Base-by-base conservation (phyloP, 495 filamentous ascomycete species). In the Durotheca rogersii region DNA sequence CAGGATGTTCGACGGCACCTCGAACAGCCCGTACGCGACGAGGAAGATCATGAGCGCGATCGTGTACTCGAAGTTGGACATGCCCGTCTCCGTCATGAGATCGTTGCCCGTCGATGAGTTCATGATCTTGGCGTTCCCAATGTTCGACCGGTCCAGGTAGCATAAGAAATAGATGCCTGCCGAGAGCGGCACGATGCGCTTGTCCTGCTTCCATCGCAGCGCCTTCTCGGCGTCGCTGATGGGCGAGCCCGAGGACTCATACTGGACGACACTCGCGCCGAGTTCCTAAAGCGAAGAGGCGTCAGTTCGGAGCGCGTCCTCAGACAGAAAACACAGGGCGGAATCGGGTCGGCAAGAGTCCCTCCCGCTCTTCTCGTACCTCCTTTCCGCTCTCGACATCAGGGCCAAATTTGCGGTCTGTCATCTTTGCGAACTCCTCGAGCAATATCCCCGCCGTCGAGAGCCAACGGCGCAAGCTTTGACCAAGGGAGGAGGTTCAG, bases 1-100 rank as follows among this genome's bases (percentile, higher is more conserved):
- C 10, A 94, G 66, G 43, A 94, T 64, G 59, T 94, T 93, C 14
- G 87, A 90, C 34, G 87, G 61, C 0, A 87, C 62, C 15, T 67
- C 67, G 36, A 68, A 62, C 5, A 69, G 40, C 3, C 64, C 61
- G 32, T 71, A 71, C 2, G 67, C 62, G 6, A 71, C 42, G 16
- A 71, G 53, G 53, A 66, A 68, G 55, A 91, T 80, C 23, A 82
- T 81, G 0, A 92, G 73, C 4, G 78, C 68, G 6, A 78, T 77
- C 63, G 87, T 88, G 58, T 86, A 93, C 58, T 89, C 77, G 18
- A 67, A 71, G n/a, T 73, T 63, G 1, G 75, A 79, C 74, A 91
- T 81, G 25, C 63, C 46, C 25, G 89, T 72, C 47, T 82, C 74
- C 19, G 72, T 70, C 41, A 81, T 60, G 2, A 92, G 71, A 21